phyloP scores from a whole-genome alignment of 352 stramenopile species.

The Globisporangium solare region DNA sequence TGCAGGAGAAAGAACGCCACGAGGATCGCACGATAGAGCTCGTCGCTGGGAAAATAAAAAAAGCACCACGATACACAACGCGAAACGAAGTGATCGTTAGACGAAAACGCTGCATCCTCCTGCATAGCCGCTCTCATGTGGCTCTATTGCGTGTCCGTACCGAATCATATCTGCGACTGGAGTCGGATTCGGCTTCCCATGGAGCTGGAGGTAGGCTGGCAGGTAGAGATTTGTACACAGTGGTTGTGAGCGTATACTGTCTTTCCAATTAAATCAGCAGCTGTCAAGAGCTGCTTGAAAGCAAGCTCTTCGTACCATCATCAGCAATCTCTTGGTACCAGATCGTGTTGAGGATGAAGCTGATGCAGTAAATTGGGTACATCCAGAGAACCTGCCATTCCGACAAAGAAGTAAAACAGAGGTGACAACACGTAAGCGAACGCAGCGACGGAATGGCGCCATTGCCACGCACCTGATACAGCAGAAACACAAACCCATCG shows the following conservation, averaged over 20 bases:
- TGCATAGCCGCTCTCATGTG: not conserved
- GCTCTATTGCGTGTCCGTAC: slow-evolving; percentile 20
- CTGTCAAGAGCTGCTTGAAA: not conserved
- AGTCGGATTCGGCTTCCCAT: slow-evolving; percentile 73
- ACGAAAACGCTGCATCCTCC: not conserved
- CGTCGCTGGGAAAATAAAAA: slow-evolving; percentile 32
- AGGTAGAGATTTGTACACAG: not conserved
- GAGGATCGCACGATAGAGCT: slow-evolving; percentile 83
- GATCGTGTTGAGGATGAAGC: slow-evolving; percentile 90
- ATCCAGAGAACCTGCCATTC: slow-evolving; percentile 70
- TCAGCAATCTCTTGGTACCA: slow-evolving; percentile 90
- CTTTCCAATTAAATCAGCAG: too few species aligned
- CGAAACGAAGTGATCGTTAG: not conserved
- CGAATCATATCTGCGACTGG: slow-evolving; percentile 85
- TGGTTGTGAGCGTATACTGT: not conserved
- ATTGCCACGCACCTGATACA: slow-evolving; percentile 60
- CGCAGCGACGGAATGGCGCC: not conserved
- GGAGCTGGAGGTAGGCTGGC: slow-evolving; percentile 72
- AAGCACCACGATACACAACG: not conserved
- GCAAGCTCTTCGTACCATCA: slow-evolving; percentile 42
- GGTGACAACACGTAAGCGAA: not conserved
- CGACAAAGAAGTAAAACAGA: not conserved
- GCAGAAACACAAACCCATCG: slow-evolving; percentile 78
- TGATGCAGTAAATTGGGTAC: slow-evolving; percentile 91
- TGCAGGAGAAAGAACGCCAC: slow-evolving; percentile 84